Evolutionary conservation across 352 stramenopile genomes (phyloP), one percentile per base, ranked within the genome.

Genomic region (Phytophthora ramorum): DNA sequence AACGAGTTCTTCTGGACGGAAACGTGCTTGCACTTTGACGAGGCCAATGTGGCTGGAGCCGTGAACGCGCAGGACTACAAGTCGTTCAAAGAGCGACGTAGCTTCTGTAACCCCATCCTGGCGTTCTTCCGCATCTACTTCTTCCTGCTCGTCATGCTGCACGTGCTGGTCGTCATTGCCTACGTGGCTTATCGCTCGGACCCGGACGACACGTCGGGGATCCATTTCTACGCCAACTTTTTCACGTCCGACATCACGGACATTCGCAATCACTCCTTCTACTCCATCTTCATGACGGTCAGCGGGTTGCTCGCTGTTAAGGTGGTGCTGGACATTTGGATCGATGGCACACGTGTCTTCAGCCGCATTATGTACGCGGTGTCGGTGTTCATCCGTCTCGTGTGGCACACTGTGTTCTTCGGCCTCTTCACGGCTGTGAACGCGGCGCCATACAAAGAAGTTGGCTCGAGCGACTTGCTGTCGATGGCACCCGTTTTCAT

Each of bases 1-100:
- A 96, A 96, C 72, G 89, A 96, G 71, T 96, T 96, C 60, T 96
- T 96, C 67, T 96, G 89, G 89, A 80, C 72, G 49, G 69, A 79
- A 32, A 74, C 71, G 19, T 96, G 89, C 41, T 74, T 96, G 6
- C 53, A 89, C 38, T 96, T 93, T 72, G 86, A 96, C 66, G 85
- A 94, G 55, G 79, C 82, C 40, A 95, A 89, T 41, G 83, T 94
- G 2, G 85, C 87, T 0, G 82, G 89, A 30, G 89, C 89, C 19
- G 73, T 95, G 51, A 75, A 81, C 35, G 51, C 75, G 24, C 79
- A 76, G 16, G 81, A 93, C 28, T 81, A 81, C 67, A 96, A 96
- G 78, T 93, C 88, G 34, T 96, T 95, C 79, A 89, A 91, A 53
- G 88, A 96, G 66, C 80, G 85, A 28, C 86, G 88, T 47, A 94